Percentiles rank a stretch among this genome's conserved stretches.
phyloP scores from a whole-genome alignment of 2,329 filamentous ascomycete species.

The Phaeophleospora eucalypticola region DNA sequence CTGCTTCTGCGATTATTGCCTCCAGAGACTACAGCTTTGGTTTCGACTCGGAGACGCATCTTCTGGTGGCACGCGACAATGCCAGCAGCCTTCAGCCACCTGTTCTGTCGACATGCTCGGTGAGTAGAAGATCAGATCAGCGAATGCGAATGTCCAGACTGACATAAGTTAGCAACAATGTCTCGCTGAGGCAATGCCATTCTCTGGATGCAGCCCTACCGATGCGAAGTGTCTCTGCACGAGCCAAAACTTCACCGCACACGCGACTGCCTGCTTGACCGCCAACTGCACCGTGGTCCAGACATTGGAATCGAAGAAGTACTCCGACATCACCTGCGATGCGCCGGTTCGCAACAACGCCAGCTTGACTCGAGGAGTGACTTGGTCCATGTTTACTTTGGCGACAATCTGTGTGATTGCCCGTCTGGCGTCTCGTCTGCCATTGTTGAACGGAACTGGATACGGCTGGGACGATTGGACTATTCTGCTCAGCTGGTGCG shows the following conservation, averaged over 20 bases:
- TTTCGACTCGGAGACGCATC: not conserved
- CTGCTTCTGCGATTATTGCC: not conserved
- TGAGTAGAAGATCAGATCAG: slow-evolving; percentile 2
- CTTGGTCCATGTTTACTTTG: slow-evolving; percentile 16
- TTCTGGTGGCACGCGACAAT: not conserved
- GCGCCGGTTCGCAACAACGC: slow-evolving; percentile 13
- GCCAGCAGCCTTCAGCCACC: slow-evolving; percentile 8
- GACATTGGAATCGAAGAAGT: slow-evolving; percentile 8
- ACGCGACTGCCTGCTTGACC: slow-evolving; percentile 7
- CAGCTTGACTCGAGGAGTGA: slow-evolving; percentile 5
- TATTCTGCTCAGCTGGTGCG: slow-evolving; percentile 12
- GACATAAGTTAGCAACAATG: slow-evolving; percentile 9
- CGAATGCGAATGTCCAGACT: not conserved
- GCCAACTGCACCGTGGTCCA: slow-evolving; percentile 16
- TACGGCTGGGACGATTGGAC: slow-evolving; percentile 17
- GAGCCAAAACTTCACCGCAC: slow-evolving; percentile 8
- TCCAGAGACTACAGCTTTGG: not conserved
- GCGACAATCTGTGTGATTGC: slow-evolving; percentile 13
- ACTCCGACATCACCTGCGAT: slow-evolving; percentile 15
- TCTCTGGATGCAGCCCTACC: slow-evolving; percentile 10
- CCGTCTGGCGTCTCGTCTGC: slow-evolving; percentile 13
- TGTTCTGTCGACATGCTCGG: slow-evolving; percentile 14
- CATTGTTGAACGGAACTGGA: slow-evolving; percentile 11
- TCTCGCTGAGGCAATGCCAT: slow-evolving; percentile 9
- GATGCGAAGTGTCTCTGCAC: slow-evolving; percentile 14